Percentiles rank a stretch among this genome's conserved stretches.
phyloP scores from a whole-genome alignment of 163 green algal species.

The Trebouxiophyceae sp. region DNA sequence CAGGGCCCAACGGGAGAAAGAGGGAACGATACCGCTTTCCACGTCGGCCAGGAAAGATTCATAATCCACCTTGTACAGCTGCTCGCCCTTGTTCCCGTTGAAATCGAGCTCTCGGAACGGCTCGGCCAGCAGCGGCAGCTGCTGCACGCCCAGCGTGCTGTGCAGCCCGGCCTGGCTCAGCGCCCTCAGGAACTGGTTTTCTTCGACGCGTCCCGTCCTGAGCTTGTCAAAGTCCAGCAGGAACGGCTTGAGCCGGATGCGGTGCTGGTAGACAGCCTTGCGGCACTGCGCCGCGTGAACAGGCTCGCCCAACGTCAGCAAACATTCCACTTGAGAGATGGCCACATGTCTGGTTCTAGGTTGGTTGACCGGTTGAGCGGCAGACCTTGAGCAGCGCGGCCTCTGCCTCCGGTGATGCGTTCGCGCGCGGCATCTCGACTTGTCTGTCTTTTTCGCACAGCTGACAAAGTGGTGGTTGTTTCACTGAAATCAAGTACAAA shows the following conservation, averaged over 20 bases:
- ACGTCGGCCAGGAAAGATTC: slow-evolving; percentile 13
- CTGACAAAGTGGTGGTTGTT: no score
- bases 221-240: slow-evolving; percentile 58
- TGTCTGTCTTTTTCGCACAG: no score
- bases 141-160: slow-evolving; percentile 29
- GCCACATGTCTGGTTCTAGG: no score
- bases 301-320: no score
- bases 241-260: slow-evolving; percentile 44
- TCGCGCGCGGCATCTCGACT: no score
- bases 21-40: slow-evolving; percentile 15
- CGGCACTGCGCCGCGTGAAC: slow-evolving; percentile 21
- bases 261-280: slow-evolving; percentile 58
- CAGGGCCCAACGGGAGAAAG: no score
- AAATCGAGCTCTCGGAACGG: slow-evolving; percentile 6
- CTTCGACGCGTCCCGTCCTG: slow-evolving; percentile 11
- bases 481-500: no score
- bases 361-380: no score
- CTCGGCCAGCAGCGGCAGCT: slow-evolving; percentile 29
- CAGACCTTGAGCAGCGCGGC: no score
- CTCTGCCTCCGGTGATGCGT: no score
- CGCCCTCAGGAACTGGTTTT: slow-evolving; percentile 28
- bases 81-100: slow-evolving; percentile 13
- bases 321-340: no score
- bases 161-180: slow-evolving; percentile 54
- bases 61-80: slow-evolving; percentile 33